Conservation (phyloP, 2,329 filamentous ascomycete genomes). For the Geosmithia morbida region DNA sequence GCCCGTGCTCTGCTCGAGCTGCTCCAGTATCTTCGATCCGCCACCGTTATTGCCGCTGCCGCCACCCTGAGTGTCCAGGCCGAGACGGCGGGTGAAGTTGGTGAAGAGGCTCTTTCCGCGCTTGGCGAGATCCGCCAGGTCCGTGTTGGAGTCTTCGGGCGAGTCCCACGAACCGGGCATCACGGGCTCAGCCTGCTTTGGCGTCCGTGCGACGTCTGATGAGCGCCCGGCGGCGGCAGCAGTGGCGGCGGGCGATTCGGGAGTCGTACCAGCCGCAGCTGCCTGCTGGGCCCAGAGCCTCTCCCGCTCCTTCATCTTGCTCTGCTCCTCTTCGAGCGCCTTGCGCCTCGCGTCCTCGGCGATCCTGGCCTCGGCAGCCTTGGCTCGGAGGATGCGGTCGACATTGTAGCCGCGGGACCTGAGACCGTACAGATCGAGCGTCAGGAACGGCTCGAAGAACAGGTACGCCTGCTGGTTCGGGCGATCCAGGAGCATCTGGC, state of each 20-base stretch:
- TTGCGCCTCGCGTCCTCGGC: slow-evolving; percentile 71
- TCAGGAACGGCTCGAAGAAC: slow-evolving; percentile 82
- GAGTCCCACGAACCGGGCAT: slow-evolving; percentile 72
- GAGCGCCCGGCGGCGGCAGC: slow-evolving; percentile 16
- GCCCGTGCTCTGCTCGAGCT: slow-evolving; percentile 27
- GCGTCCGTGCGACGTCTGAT: slow-evolving; percentile 21
- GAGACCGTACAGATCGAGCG: slow-evolving; percentile 67
- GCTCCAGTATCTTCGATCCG: slow-evolving; percentile 20
- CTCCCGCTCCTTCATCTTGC: slow-evolving; percentile 44
- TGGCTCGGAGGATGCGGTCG: slow-evolving; percentile 77
- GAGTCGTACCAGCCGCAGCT: neutral
- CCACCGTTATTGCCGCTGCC: slow-evolving; percentile 7
- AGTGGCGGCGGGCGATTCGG: slow-evolving; percentile 3
- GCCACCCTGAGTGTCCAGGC: slow-evolving; percentile 40
- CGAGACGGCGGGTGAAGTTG: slow-evolving; percentile 51
- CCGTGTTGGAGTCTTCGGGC: slow-evolving; percentile 31
- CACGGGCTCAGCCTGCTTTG: slow-evolving; percentile 21
- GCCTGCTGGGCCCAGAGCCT: slow-evolving; percentile 23
- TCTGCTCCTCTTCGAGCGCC: slow-evolving; percentile 58
- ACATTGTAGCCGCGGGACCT: slow-evolving; percentile 91
- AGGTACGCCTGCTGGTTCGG: slow-evolving; percentile 82
- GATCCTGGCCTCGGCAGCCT: slow-evolving; percentile 75
- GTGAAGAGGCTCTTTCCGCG: slow-evolving; percentile 50
- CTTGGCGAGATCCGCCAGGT: slow-evolving; percentile 17
- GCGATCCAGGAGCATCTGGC: slow-evolving; percentile 63